Conservation (phyloP, 768 basidiomycete genomes). For the Auriscalpium microsporum region DNA sequence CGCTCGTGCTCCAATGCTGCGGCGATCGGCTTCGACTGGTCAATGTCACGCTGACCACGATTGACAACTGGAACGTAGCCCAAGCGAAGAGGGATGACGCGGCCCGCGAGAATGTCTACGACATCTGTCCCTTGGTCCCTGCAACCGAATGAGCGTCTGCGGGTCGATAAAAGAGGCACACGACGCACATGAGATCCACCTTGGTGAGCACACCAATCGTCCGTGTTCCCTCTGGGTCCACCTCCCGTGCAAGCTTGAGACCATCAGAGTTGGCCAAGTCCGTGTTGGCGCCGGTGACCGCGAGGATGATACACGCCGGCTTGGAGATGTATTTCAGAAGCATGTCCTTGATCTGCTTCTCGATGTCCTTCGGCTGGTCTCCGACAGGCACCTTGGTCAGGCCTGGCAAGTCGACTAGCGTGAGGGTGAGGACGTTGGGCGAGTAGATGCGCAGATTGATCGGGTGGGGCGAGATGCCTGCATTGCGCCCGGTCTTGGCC, state of each 20-base stretch:
- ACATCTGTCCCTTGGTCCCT: constrained; percentile 98
- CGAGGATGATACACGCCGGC: constrained; percentile 92
- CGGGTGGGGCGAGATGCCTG: constrained; percentile 93
- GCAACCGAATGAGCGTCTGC: background rate
- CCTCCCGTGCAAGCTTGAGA: constrained; percentile 89
- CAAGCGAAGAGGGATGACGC: constrained; percentile 90
- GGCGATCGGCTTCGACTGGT: constrained; percentile 74
- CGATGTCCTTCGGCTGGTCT: constrained; percentile 95
- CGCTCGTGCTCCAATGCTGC: constrained; percentile 84
- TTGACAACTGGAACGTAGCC: constrained; percentile 99
- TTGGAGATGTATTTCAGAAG: constrained; percentile 90
- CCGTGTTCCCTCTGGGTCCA: constrained; percentile 92
- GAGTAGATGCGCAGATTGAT: constrained; percentile 98
- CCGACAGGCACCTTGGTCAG: constrained; percentile 92
- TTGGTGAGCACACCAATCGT: constrained; percentile 99
- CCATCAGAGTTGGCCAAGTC: constrained; percentile 99
- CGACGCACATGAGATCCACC: constrained; percentile 87
- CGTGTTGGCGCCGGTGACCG: constrained; percentile 91
- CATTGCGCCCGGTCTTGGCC: constrained; percentile 97
- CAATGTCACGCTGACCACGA: constrained; percentile 96
- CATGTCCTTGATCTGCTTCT: constrained; percentile 97
- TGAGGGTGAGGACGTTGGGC: constrained; percentile 93
- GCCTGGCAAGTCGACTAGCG: constrained; percentile 95
- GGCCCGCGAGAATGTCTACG: constrained; percentile 95
- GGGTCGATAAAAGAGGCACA: constrained; percentile 8